A percentile compares a stretch with the other conserved stretches of the same genome.
Conservation (phyloP, 2,329 filamentous ascomycete genomes). For the Xylariomycetidae sp. region DNA sequence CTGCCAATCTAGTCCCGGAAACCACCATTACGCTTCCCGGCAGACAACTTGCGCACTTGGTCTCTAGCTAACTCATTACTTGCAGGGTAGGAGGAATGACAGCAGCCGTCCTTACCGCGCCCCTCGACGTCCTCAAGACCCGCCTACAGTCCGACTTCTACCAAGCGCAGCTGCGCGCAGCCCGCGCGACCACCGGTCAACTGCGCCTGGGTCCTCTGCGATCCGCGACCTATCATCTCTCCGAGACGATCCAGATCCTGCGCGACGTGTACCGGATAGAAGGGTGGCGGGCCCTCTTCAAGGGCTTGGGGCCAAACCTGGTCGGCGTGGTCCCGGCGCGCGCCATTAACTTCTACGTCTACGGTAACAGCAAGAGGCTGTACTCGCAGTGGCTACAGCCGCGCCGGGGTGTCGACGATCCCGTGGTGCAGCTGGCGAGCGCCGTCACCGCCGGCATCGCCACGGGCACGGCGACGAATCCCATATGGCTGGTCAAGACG, state of each 20-base stretch:
- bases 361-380: conserved; percentile 84
- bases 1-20: too few species aligned
- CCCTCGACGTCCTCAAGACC: conserved; percentile 90
- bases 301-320: conserved; percentile 85
- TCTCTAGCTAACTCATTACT: too few species aligned
- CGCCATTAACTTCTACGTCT: conserved; percentile 90
- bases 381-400: conserved; percentile 71
- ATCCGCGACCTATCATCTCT: conserved; percentile 67
- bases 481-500: conserved; percentile 96
- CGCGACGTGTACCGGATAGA: conserved; percentile 74
- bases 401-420: conserved; percentile 61
- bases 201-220: conserved; percentile 59
- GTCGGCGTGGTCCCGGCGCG: conserved; percentile 85
- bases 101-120: conserved; percentile 85
- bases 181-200: conserved; percentile 56
- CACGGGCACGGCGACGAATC: conserved; percentile 88
- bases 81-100: conserved; percentile 87
- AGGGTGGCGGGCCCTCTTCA: conserved; percentile 85
- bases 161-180: conserved; percentile 71
- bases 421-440: conserved; percentile 73
- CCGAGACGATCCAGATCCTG: conserved; percentile 83
- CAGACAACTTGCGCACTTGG: background rate
- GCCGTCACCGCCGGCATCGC: conserved; percentile 75
- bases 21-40: too few species aligned
- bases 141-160: conserved; percentile 93